phyloP scores from a whole-genome alignment of 805 yeast genomes.

The Dipodascus geniculatus region DNA sequence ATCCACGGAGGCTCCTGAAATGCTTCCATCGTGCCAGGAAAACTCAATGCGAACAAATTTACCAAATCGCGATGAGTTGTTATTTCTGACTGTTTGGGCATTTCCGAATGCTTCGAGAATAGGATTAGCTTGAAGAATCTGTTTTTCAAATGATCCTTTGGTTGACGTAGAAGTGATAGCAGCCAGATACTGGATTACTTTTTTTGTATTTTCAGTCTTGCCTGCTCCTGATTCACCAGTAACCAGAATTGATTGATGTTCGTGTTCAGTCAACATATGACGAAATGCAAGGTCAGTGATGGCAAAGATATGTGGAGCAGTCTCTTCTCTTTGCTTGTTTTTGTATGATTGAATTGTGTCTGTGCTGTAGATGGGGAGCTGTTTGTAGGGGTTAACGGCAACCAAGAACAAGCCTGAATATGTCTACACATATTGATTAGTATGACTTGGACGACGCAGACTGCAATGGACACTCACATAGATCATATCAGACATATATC shows the following conservation, averaged over 20 bases:
- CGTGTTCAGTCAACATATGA: constrained; percentile 52
- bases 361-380: constrained; percentile 56
- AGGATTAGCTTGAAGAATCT: constrained; percentile 89
- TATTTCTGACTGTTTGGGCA: constrained; percentile 87
- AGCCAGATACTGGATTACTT: constrained; percentile 83
- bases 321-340: constrained; percentile 31
- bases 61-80: constrained; percentile 94
- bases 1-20: constrained; percentile 84
- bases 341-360: constrained; percentile 49
- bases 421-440: constrained; percentile 46
- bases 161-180: constrained; percentile 38
- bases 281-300: constrained; percentile 79
- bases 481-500: constrained; percentile 69
- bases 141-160: constrained; percentile 47
- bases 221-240: constrained; percentile 99
- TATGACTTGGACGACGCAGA: not conserved
- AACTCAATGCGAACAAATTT: constrained; percentile 86
- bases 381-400: constrained; percentile 85
- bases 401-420: constrained; percentile 92
- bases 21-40: constrained; percentile 39
- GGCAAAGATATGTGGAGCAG: constrained; percentile 78
- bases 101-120: constrained; percentile 94
- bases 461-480: constrained; percentile 17
- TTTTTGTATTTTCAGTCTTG: constrained; percentile 93
- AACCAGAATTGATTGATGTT: constrained; percentile 85